Conservation (phyloP, 371 early-diverging fungal genomes). For the Mortierella sp. region DNA sequence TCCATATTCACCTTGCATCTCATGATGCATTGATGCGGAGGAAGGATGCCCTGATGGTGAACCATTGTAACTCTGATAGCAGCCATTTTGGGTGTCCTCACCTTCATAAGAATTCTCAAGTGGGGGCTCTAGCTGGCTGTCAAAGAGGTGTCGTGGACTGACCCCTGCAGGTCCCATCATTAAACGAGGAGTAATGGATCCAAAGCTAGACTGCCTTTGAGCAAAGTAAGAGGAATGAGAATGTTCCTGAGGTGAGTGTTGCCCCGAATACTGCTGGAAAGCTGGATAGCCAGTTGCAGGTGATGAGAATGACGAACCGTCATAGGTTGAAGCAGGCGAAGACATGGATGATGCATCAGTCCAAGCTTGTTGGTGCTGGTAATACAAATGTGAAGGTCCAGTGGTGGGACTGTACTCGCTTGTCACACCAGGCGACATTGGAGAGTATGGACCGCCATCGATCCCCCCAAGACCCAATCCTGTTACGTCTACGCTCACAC, state of each 20-base stretch:
- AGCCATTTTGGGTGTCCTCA: slow-evolving; percentile 11
- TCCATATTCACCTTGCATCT: background rate
- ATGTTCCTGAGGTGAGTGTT: slow-evolving; percentile 31
- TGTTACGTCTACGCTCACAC: slow-evolving; percentile 34
- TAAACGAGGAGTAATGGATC: slow-evolving; percentile 38
- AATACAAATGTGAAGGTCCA: slow-evolving; percentile 18
- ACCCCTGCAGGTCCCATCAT: slow-evolving; percentile 33
- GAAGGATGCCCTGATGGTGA: slow-evolving; percentile 10
- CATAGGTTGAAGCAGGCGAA: slow-evolving; percentile 42
- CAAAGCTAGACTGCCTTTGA: slow-evolving; percentile 31
- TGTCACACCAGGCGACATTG: slow-evolving; percentile 35
- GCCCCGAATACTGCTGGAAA: slow-evolving; percentile 17
- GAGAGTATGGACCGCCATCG: slow-evolving; percentile 35
- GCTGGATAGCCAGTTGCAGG: slow-evolving; percentile 19
- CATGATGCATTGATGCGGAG: background rate
- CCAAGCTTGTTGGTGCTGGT: slow-evolving; percentile 27
- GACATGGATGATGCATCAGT: slow-evolving; percentile 46
- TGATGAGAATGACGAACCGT: slow-evolving; percentile 38
- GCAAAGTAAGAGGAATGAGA: slow-evolving; percentile 30
- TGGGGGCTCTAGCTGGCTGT: slow-evolving; percentile 35
- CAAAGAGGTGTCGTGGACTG: slow-evolving; percentile 35
- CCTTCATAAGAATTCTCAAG: slow-evolving; percentile 27
- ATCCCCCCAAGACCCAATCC: slow-evolving; percentile 11
- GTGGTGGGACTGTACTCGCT: slow-evolving; percentile 33
- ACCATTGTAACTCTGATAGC: slow-evolving; percentile 14